Conservation (phyloP, 345 rosid genomes). For the Salix purpurea region DNA sequence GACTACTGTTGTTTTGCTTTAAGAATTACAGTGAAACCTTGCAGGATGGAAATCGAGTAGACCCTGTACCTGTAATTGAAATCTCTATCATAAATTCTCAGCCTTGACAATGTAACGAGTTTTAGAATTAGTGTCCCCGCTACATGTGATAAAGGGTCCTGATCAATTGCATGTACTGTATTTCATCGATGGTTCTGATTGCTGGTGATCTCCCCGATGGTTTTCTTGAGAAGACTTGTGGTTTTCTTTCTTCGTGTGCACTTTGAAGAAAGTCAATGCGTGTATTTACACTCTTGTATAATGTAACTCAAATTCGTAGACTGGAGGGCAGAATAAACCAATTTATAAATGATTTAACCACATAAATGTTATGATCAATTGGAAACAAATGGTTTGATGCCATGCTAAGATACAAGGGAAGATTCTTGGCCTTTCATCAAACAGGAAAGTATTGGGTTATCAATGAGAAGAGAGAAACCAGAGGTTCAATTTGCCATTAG, state of each 20-base stretch:
- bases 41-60: background rate
- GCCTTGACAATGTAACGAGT: background rate
- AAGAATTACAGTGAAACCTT: background rate
- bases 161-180: constrained; percentile 36
- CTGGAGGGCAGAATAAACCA: background rate
- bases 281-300: background rate
- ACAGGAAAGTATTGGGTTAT: background rate
- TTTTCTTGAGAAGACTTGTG: background rate
- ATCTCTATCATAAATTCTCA: background rate
- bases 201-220: constrained; percentile 4
- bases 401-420: background rate
- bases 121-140: background rate
- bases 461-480: background rate
- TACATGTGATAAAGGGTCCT: constrained; percentile 27
- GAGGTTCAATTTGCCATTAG: background rate
- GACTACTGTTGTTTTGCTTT: background rate
- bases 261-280: background rate
- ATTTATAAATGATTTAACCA: background rate
- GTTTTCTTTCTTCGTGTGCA: background rate
- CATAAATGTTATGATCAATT: background rate
- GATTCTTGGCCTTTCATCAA: background rate
- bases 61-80: background rate
- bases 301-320: background rate
- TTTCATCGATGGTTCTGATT: constrained; percentile 29
- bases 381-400: background rate